Base-by-base conservation (phyloP, 2,329 filamentous ascomycete genomes). In the Parafenestella ontariensis region DNA sequence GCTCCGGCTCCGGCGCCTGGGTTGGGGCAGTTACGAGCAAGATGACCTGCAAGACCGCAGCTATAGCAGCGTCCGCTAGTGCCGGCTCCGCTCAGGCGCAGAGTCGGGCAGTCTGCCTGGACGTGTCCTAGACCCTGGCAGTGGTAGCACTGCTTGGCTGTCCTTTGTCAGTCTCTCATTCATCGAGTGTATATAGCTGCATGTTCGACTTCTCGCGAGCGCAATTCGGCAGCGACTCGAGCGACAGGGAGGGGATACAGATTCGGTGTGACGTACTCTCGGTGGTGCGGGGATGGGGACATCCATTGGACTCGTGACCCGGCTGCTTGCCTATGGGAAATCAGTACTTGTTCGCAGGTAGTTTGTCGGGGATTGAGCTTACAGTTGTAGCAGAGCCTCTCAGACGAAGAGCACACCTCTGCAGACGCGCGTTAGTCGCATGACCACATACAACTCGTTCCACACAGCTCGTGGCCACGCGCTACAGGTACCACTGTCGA, bases 381-480 rank as follows among this genome's bases (percentile, higher is more conserved):
- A 93, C 95, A 99, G 85, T 99, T 99, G 83, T 99, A 99, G 89
- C 95, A 99, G 73, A 99, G 90, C 75, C 95, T 91, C 85, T 99
- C 94, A 56, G 93, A 90, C 56, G 94, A 97, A 59, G 94, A 95
- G 89, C 95, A 99, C 68, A 96, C 93, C 85, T 98, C 93, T 85
- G 75, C 46, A 48, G 13, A 33, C 52, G 31, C 6, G 46, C 23
- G 62, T 76, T 56, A 73, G 67, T 65, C 56, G 54, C 56, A 31
- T 52, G 47, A 31, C 43, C 52, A 17, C 21, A 33, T 47, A 24
- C 17, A 24, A 18, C 17, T 48, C 10, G 18, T 50, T 23, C 31
- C 49, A 40, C 61, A 58, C 37, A 53, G 52, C 47, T 37, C 41
- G 58, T 46, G 56, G 55, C 54, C 52, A 59, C 64, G 64, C 68